Percentiles rank a stretch among this genome's conserved stretches.
Evolutionary conservation across 202 grass and related monocot genomes (phyloP).

Genomic region (Digitaria exilis): DNA sequence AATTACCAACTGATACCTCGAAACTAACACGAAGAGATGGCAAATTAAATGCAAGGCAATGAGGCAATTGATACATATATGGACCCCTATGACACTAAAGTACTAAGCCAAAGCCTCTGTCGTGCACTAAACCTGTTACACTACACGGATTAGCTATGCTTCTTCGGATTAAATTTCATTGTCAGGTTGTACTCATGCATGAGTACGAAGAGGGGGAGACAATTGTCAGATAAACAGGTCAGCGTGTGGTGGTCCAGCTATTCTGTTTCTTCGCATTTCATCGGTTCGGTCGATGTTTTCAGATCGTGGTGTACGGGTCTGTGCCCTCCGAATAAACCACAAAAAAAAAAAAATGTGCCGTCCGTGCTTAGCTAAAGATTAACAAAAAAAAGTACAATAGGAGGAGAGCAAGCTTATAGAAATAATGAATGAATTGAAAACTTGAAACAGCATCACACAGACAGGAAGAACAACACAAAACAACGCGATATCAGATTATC

Average conservation of each 20-base stretch:
- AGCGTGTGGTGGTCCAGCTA: neutral
- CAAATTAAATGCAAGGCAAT: too few relatives aligned
- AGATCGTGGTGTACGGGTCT: neutral
- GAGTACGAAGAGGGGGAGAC: neutral
- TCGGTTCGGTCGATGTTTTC: neutral
- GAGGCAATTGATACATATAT: too few relatives aligned
- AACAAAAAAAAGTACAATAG: neutral
- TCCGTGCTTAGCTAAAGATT: neutral
- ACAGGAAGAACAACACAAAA: neutral
- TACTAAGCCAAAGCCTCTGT: too few relatives aligned
- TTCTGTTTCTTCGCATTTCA: neutral
- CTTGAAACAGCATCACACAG: neutral
- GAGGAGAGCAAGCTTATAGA: too few relatives aligned
- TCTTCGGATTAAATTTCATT: neutral
- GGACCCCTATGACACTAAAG: too few relatives aligned
- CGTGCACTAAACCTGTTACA: neutral
- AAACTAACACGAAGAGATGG: too few relatives aligned
- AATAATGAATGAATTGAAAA: neutral
- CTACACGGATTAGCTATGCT: neutral
- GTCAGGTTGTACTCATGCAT: neutral
- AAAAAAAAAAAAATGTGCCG: too few relatives aligned
- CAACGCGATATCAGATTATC: neutral
- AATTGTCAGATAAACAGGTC: neutral
- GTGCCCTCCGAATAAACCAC: too few relatives aligned
- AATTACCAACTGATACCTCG: too few relatives aligned